Evolutionary conservation across 139 green algal species (phyloP).

Genomic region (Micractinium sp.): DNA sequence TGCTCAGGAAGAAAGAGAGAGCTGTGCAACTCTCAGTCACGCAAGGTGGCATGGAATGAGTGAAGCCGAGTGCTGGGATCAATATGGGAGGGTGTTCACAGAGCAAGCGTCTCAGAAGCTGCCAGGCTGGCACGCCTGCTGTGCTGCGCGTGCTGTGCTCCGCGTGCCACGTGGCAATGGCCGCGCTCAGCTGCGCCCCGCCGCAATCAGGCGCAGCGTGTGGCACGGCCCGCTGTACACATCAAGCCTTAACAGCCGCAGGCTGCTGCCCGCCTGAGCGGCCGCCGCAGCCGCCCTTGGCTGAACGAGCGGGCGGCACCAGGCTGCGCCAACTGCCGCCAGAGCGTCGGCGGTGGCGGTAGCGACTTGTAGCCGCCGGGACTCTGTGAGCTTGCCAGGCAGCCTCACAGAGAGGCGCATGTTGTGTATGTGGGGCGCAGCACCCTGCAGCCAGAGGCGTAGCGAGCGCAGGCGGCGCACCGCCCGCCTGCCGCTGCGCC

Average conservation of each 20-base stretch:
- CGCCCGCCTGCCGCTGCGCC: background rate
- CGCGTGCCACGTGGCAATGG: too few species aligned
- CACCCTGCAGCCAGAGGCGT: background rate
- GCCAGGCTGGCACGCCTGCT: too few species aligned
- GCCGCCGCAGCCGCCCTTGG: too few species aligned
- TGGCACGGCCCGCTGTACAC: background rate
- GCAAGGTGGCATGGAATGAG: too few species aligned
- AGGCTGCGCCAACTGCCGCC: background rate
- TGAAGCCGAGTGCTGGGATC: too few species aligned
- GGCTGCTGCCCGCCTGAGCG: background rate
- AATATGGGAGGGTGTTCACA: too few species aligned
- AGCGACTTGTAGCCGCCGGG: background rate
- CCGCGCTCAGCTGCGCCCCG: background rate
- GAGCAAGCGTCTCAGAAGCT: too few species aligned
- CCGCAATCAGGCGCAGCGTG: background rate
- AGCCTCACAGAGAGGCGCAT: background rate
- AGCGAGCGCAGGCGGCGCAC: conserved; percentile 2
- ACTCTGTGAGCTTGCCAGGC: background rate
- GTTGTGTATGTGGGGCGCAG: background rate
- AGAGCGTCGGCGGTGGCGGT: background rate
- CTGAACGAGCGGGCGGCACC: too few species aligned
- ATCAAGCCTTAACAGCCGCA: background rate
- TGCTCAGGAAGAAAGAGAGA: too few species aligned
- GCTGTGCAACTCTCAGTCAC: too few species aligned
- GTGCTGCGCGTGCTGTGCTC: too few species aligned